Evolutionary conservation across 2,329 filamentous ascomycete species (phyloP), one percentile per base, ranked within the genome.

Genomic region (Calonectria hongkongensis): DNA sequence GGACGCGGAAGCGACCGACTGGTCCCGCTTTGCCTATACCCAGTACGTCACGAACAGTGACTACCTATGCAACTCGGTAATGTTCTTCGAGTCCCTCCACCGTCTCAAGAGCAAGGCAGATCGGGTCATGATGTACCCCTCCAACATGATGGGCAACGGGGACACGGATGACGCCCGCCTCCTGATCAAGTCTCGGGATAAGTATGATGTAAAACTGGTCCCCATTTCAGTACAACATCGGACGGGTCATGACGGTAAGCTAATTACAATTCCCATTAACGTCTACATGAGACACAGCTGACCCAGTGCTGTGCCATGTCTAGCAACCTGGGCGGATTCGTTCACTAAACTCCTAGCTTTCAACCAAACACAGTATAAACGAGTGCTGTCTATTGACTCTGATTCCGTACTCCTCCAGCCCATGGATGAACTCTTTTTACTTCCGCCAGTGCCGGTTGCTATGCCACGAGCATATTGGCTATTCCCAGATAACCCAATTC

Each of bases 391-490:
- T 58, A 81, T 88, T 0, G 87, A 94, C 80, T 92, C 92, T 10
- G 93, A 95, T 78, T 86, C 90, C 27, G 89, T 89, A 1, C 83
- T 95, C 3, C 86, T 93, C 4, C 86, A 92, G 72, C 83, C 87
- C 27, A 89, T 95, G 87, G 93, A 95, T 76, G 92, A 94, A 68
- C 87, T 95, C 0, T 95, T 95, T 83, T 88, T 93, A 33, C 85
- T 93, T 1, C 93, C 93, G 0, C 81, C 85, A 1, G 87, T 89
- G 1, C 85, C 89, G 1, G 88, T 93, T 4, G 92, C 92, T 3
- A 92, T 94, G 89, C 92, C 93, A 1, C 89, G 91, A 39, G 93
- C 93, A 10, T 94, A 95, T 81, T 95, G 93, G 93, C 85, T 91
- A 1, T 86, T 89, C 6, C 89, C 89, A 0, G 84, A 87, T 0